Conservation (phyloP, 176 grass and related monocot genomes). For the Zoysia japonica region DNA sequence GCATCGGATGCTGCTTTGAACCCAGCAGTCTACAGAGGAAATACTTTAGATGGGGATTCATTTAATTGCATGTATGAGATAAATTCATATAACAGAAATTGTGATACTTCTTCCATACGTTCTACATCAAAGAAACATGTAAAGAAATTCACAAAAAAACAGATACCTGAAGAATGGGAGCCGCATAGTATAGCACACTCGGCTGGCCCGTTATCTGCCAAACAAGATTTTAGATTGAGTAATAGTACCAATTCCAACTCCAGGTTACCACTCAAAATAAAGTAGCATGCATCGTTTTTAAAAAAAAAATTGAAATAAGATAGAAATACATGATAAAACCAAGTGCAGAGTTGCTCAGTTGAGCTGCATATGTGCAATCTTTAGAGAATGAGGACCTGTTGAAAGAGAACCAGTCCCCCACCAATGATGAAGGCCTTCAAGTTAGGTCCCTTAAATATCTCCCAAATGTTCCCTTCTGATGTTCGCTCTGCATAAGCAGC, state of each 20-base stretch:
- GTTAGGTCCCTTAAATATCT: conserved; percentile 84
- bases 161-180: conserved; percentile 88
- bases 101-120: conserved; percentile 11
- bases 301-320: not conserved
- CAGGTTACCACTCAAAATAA: conserved; percentile 13
- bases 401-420: conserved; percentile 93
- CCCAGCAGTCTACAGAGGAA: conserved; percentile 73
- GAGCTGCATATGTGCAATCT: conserved; percentile 10
- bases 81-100: conserved; percentile 18
- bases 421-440: conserved; percentile 97
- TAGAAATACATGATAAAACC: not conserved
- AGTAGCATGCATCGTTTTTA: conserved; percentile 2
- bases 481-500: conserved; percentile 70
- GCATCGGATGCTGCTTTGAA: conserved; percentile 91
- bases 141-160: conserved; percentile 32
- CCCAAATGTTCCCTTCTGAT: conserved; percentile 70
- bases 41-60: conserved; percentile 33
- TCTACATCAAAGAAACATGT: conserved; percentile 25
- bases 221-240: conserved; percentile 42
- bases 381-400: conserved; percentile 64
- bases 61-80: conserved; percentile 20
- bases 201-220: conserved; percentile 95
- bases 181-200: conserved; percentile 96
- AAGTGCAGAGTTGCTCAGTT: not conserved
- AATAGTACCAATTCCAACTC: conserved; percentile 4